Evolutionary conservation across 805 yeast species (phyloP).

Genomic region (Saccharomycopsis sp.): DNA sequence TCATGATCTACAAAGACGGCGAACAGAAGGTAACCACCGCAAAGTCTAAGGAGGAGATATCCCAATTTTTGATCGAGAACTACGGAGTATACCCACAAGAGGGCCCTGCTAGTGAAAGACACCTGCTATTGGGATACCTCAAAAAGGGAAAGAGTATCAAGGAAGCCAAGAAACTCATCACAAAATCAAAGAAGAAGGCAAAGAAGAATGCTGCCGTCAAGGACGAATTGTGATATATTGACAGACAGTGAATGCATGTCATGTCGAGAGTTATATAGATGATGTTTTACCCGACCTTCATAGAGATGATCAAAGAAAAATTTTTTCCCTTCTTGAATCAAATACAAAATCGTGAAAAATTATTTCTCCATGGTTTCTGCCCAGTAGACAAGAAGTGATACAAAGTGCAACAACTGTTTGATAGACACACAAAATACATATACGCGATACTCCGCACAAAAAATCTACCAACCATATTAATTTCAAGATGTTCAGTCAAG

Average conservation of each 20-base stretch:
- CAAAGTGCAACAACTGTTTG: background rate
- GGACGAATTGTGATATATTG: background rate
- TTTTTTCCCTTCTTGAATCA: constrained; percentile 12
- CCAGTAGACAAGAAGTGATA: background rate
- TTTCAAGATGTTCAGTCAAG: background rate
- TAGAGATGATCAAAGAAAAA: background rate
- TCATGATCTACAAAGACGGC: constrained; percentile 24
- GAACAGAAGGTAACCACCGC: constrained; percentile 22
- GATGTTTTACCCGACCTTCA: background rate
- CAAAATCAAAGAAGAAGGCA: background rate
- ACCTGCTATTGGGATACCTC: constrained; percentile 21
- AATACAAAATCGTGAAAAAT: constrained; percentile 9
- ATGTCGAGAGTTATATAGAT: background rate
- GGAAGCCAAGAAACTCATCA: constrained; percentile 9
- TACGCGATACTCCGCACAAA: too few species aligned
- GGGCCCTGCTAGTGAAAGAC: constrained; percentile 29
- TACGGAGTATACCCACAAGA: constrained; percentile 25
- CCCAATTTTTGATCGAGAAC: constrained; percentile 23
- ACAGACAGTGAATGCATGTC: too few species aligned
- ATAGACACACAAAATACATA: background rate
- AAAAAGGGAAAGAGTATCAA: constrained; percentile 22
- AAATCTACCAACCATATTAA: too few species aligned
- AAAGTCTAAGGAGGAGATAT: constrained; percentile 24
- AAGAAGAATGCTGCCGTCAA: background rate
- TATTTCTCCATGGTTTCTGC: constrained; percentile 7